Evolutionary conservation across 129 eudicot genomes (phyloP), one percentile per base, ranked within the genome.

Genomic region (Silybum marianum): DNA sequence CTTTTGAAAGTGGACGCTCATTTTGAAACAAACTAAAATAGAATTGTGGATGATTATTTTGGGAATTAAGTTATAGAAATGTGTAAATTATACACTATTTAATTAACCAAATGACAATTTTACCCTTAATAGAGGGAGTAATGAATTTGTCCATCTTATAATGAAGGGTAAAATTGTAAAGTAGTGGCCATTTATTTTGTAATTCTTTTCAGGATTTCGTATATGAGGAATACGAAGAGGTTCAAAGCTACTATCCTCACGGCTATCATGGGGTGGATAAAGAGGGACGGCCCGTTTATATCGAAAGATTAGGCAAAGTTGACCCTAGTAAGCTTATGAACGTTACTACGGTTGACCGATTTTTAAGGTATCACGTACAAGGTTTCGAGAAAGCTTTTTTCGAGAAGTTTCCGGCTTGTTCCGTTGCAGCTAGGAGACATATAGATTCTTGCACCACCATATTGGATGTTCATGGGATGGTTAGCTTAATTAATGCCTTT

Each of bases 381-480:
- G 99, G 98, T 58, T 95, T 95, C 25, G 99, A 95, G 80, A 95
- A 87, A 86, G 85, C 97, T 72, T 92, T 95, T 81, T 77, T 87
- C 26, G 98, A 92, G 82, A 95, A 92, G 76, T 95, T 95, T 72
- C 98, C 98, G 67, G 98, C 99, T 67, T 95, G 99, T 87, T 95
- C 99, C 1, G 86, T 95, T 82, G 95, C 95, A 39, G 93, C 99
- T 62, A 89, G 90, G 84, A 90, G 95, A 81, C 99, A 93, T 83
- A 91, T 95, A 60, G 95, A 93, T 87, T 88, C 97, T 67, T 89
- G 97, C 18, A 95, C 92, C 24, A 95, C 98, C 65, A 87, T 95
- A 79, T 73, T 95, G 90, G 99, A 95, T 83, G 99, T 88, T 74
- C 90, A 88, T 24, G 99, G 99, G 24, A 87, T 95, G 98, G 99